Conservation (phyloP, 352 stramenopile genomes). For the Pythium dissimile region DNA sequence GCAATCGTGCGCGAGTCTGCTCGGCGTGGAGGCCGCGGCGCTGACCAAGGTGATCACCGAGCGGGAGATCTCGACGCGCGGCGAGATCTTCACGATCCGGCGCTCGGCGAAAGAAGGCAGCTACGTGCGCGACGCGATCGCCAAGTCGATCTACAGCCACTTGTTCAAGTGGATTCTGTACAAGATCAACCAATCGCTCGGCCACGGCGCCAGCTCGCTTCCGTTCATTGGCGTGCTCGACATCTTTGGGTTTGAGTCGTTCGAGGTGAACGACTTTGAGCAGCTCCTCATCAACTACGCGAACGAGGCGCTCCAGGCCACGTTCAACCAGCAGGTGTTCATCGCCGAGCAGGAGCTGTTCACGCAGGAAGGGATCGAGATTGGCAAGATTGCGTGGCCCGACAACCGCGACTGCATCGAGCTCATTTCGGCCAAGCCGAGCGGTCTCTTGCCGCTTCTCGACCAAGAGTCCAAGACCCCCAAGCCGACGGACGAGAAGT, state of each 20-base stretch:
- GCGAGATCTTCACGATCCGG: conserved; percentile 79
- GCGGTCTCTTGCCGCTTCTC: conserved; percentile 76
- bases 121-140: conserved; percentile 90
- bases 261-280: conserved; percentile 90
- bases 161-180: conserved; percentile 93
- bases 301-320: conserved; percentile 85
- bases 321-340: conserved; percentile 89
- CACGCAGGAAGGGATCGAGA: conserved; percentile 88
- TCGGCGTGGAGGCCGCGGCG: conserved; percentile 67
- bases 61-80: conserved; percentile 80
- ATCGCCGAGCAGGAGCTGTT: conserved; percentile 89
- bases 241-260: conserved; percentile 91
- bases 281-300: conserved; percentile 91
- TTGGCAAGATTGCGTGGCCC: conserved; percentile 88
- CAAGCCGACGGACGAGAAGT: conserved; percentile 88
- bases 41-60: conserved; percentile 88
- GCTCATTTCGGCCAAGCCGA: conserved; percentile 79
- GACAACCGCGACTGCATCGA: conserved; percentile 91
- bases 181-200: conserved; percentile 88
- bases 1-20: conserved; percentile 46
- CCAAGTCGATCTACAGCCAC: conserved; percentile 91
- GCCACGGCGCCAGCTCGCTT: conserved; percentile 70
- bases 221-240: conserved; percentile 90
- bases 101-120: conserved; percentile 75
- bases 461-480: conserved; percentile 89